phyloP scores from a whole-genome alignment of 2,329 filamentous ascomycete genomes.

The Alternaria sp. region DNA sequence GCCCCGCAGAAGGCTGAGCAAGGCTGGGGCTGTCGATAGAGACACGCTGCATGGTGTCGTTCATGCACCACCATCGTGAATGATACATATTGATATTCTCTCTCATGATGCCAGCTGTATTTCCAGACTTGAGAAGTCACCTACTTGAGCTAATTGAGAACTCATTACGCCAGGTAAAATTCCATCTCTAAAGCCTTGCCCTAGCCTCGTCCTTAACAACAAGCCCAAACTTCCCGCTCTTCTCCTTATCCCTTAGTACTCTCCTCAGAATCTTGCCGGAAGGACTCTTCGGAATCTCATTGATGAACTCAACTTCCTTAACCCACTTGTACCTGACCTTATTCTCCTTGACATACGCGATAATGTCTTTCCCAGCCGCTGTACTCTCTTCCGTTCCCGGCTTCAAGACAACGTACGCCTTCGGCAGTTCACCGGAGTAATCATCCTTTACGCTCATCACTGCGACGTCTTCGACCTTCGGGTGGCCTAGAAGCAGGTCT shows the following conservation, averaged over 20 bases:
- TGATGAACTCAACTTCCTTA: constrained; percentile 54
- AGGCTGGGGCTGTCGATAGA: too few relatives aligned
- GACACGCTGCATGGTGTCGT: too few relatives aligned
- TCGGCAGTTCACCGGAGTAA: constrained; percentile 56
- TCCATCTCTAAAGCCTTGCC: constrained; percentile 45
- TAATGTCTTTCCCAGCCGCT: constrained; percentile 49
- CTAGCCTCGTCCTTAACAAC: constrained; percentile 24
- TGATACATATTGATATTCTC: too few relatives aligned
- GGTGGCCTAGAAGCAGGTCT: constrained; percentile 65
- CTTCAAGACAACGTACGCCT: constrained; percentile 54
- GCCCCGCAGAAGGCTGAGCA: too few relatives aligned
- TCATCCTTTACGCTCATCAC: constrained; percentile 62
- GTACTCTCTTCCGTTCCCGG: constrained; percentile 37
- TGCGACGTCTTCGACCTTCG: constrained; percentile 63
- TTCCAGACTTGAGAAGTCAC: too few relatives aligned
- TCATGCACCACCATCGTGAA: too few relatives aligned
- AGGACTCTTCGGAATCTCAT: constrained; percentile 56
- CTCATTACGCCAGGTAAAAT: too few relatives aligned
- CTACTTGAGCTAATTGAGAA: too few relatives aligned
- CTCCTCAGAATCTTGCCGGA: constrained; percentile 57
- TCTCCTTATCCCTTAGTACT: constrained; percentile 52
- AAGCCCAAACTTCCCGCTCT: constrained; percentile 40
- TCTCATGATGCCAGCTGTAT: too few relatives aligned
- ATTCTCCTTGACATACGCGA: constrained; percentile 52
- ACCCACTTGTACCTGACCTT: constrained; percentile 57